Percentiles rank a stretch among this genome's conserved stretches.
These are phyloP conservation scores for Tylopilus orsonianus DNA, from an alignment of 1,284 basidiomycete species.

Conservation along the genomic window DNA sequence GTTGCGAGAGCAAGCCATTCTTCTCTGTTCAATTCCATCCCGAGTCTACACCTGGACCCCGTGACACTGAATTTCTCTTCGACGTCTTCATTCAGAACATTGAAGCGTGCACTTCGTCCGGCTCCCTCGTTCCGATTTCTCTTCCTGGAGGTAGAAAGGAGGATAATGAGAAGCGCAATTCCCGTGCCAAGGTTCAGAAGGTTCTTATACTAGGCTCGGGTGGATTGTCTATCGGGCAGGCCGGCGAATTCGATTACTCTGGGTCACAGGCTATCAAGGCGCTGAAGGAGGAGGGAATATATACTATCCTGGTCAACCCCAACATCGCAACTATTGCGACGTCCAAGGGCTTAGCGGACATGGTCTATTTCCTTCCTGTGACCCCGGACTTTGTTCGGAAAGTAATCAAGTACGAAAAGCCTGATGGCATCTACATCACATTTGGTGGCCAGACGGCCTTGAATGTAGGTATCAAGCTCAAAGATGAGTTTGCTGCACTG, in stretches of 20 bases:
- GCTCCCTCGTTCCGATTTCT: conserved; percentile 69
- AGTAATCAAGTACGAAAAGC: conserved; percentile 97
- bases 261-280: conserved; percentile 99
- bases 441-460: conserved; percentile 98
- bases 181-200: conserved; percentile 83
- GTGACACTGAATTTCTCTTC: conserved; percentile 98
- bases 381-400: conserved; percentile 97
- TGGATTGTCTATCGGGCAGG: conserved; percentile 96
- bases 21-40: conserved; percentile 99
- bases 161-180: conserved; percentile 79
- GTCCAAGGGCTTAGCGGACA: conserved; percentile 95
- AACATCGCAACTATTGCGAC: conserved; percentile 99
- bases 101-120: conserved; percentile 71
- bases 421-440: conserved; percentile 98
- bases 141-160: conserved; percentile 88
- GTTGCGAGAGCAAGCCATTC: conserved; percentile 87
- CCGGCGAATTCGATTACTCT: conserved; percentile 99
- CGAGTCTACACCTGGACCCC: conserved; percentile 96
- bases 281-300: conserved; percentile 97
- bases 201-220: conserved; percentile 98
- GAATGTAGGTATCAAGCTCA: conserved; percentile 96
- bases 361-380: conserved; percentile 98
- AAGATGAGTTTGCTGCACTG: conserved; percentile 87
- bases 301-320: conserved; percentile 97
- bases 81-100: conserved; percentile 96